phyloP scores from a whole-genome alignment of 768 basidiomycete species.

The Tubosaeta sp. region DNA sequence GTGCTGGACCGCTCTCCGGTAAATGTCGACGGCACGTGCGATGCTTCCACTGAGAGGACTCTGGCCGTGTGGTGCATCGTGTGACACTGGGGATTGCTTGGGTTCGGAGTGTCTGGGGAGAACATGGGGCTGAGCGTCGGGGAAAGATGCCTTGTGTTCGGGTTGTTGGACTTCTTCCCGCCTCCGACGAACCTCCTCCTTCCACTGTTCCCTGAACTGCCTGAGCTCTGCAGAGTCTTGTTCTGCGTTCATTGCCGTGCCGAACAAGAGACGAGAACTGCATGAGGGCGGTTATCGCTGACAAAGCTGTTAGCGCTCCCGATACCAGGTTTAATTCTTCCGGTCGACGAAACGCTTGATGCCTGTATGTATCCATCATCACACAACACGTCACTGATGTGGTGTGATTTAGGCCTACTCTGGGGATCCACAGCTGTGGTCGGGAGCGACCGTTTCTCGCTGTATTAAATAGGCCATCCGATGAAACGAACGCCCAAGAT shows the following conservation, averaged over 20 bases:
- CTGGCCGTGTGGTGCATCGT: conserved; percentile 24
- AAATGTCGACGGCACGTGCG: conserved; percentile 56
- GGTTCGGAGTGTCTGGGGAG: too few relatives aligned
- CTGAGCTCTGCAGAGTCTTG: conserved; percentile 60
- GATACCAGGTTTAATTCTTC: too few relatives aligned
- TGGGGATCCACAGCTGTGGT: too few relatives aligned
- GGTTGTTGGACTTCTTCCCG: conserved; percentile 12
- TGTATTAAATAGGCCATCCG: too few relatives aligned
- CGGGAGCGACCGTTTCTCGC: too few relatives aligned
- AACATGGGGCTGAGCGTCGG: too few relatives aligned
- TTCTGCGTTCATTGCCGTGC: conserved; percentile 13
- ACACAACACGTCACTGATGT: too few relatives aligned
- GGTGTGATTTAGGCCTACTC: too few relatives aligned
- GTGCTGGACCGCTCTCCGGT: conserved; percentile 62
- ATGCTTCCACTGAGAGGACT: conserved; percentile 34
- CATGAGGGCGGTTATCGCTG: not conserved
- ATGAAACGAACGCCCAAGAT: too few relatives aligned
- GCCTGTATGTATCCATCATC: too few relatives aligned
- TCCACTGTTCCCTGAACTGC: conserved; percentile 71
- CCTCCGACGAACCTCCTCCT: conserved; percentile 51
- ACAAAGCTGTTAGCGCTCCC: too few relatives aligned
- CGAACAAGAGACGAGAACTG: not conserved
- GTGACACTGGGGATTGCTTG: conserved; percentile 2
- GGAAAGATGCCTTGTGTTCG: not conserved
- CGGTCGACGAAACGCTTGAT: too few relatives aligned